These are phyloP conservation scores for Colletotrichum simmondsii DNA, from an alignment of 2,329 filamentous ascomycete species.

Conservation along the genomic window DNA sequence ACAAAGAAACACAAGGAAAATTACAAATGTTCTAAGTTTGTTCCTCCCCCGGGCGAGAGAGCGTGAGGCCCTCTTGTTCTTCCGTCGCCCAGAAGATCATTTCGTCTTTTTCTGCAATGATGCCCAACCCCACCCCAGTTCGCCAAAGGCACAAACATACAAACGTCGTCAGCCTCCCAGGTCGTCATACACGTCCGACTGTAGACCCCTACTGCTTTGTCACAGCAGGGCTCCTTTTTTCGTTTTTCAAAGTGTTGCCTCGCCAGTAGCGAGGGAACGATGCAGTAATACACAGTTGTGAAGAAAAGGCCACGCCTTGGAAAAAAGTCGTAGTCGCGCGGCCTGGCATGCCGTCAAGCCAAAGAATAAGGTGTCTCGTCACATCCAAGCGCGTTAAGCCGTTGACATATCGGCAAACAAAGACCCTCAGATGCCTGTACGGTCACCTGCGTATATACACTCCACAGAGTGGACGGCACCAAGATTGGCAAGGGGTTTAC, in stretches of 20 bases:
- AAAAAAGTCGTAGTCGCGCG: slow-evolving; percentile 11
- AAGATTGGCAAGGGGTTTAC: slow-evolving; percentile 47
- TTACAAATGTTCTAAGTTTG: slow-evolving; percentile 34
- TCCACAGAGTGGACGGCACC: slow-evolving; percentile 25
- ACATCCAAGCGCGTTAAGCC: slow-evolving; percentile 27
- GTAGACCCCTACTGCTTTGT: slow-evolving; percentile 22
- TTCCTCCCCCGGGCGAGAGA: slow-evolving; percentile 14
- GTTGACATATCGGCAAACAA: slow-evolving; percentile 12
- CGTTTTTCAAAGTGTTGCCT: slow-evolving; percentile 23
- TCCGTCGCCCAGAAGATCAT: slow-evolving; percentile 11
- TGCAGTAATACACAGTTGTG: slow-evolving; percentile 33
- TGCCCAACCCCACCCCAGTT: slow-evolving; percentile 31
- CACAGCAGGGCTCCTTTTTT: slow-evolving; percentile 25
- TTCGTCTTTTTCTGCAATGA: slow-evolving; percentile 31
- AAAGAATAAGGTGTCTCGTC: slow-evolving; percentile 17
- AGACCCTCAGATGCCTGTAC: slow-evolving; percentile 2
- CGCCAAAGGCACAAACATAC: slow-evolving; percentile 35
- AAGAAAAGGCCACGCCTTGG: slow-evolving; percentile 22
- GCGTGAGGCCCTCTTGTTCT: not conserved
- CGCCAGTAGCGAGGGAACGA: slow-evolving; percentile 17
- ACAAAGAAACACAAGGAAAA: slow-evolving; percentile 28
- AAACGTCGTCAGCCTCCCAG: slow-evolving; percentile 35
- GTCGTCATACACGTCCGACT: slow-evolving; percentile 35
- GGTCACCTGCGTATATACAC: slow-evolving; percentile 31
- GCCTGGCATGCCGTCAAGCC: slow-evolving; percentile 5